Conservation (phyloP, 192 early-diverging fungal genomes). For the Dispira parvispora region DNA sequence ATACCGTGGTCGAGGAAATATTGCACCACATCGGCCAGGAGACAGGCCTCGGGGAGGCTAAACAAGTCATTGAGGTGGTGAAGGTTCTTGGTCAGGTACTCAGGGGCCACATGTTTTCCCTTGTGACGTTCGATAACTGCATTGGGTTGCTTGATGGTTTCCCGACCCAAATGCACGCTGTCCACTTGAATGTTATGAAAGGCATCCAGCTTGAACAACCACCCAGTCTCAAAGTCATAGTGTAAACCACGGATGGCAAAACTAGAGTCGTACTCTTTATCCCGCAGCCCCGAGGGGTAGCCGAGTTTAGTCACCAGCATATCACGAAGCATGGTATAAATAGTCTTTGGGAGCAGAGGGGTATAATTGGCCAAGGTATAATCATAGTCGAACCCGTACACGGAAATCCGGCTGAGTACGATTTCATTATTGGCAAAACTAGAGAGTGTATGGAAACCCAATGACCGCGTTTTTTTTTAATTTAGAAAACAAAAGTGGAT, state of each 20-base stretch:
- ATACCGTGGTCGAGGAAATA: conserved; percentile 36
- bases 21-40: conserved; percentile 41
- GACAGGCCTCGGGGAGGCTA: conserved; percentile 33
- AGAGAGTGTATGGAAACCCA: not conserved
- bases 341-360: conserved; percentile 31
- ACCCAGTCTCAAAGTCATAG: conserved; percentile 37
- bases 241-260: conserved; percentile 45
- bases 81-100: conserved; percentile 34
- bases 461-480: no score
- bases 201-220: conserved; percentile 45
- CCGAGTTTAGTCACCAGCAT: conserved; percentile 31
- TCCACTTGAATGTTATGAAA: conserved; percentile 44
- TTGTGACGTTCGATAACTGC: conserved; percentile 35
- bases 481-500: no score
- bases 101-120: conserved; percentile 36
- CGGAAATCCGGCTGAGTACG: conserved; percentile 28
- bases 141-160: conserved; percentile 31
- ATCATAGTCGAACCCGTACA: conserved; percentile 46
- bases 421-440: conserved; percentile 42
- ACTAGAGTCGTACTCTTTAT: conserved; percentile 29
- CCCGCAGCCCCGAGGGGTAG: conserved; percentile 27
- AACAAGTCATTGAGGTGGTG: conserved; percentile 45
- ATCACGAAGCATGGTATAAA: conserved; percentile 38
- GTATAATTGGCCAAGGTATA: conserved; percentile 46
- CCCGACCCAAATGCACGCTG: conserved; percentile 31